These are phyloP conservation scores for Diaporthe eres DNA, from an alignment of 2,329 filamentous ascomycete species.

Conservation along the genomic window DNA sequence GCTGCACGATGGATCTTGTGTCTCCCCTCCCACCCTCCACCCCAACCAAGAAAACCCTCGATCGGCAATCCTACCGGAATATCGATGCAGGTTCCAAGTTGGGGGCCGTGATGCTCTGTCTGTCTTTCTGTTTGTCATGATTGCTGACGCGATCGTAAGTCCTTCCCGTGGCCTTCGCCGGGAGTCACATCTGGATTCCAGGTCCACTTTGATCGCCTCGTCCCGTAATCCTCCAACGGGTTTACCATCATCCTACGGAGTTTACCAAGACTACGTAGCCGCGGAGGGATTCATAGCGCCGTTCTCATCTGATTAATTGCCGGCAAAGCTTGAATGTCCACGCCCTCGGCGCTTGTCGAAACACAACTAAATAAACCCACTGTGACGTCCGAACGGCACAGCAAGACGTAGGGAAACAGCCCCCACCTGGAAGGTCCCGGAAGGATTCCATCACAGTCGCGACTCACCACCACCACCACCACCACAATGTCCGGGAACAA, in stretches of 20 bases:
- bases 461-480: not conserved
- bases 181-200: constrained; percentile 33
- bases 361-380: not conserved
- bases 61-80: constrained; percentile 20
- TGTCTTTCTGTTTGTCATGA: not conserved
- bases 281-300: constrained; percentile 8
- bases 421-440: not conserved
- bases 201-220: constrained; percentile 8
- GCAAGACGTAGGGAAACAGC: not conserved
- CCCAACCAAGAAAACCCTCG: not conserved
- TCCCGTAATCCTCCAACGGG: constrained; percentile 4
- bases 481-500: constrained; percentile 40
- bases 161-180: not conserved
- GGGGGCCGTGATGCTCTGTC: constrained; percentile 14
- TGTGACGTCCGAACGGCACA: not conserved
- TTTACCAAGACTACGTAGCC: not conserved
- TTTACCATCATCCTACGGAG: not conserved
- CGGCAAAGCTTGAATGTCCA: constrained; percentile 21
- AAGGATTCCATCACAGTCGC: constrained; percentile 12
- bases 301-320: constrained; percentile 6
- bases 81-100: not conserved
- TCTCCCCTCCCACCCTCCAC: not conserved
- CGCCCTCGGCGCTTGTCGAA: constrained; percentile 9
- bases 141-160: not conserved
- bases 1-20: constrained; percentile 28